Conservation (phyloP, 2,329 filamentous ascomycete species). For the Penicillium vulpinum region DNA sequence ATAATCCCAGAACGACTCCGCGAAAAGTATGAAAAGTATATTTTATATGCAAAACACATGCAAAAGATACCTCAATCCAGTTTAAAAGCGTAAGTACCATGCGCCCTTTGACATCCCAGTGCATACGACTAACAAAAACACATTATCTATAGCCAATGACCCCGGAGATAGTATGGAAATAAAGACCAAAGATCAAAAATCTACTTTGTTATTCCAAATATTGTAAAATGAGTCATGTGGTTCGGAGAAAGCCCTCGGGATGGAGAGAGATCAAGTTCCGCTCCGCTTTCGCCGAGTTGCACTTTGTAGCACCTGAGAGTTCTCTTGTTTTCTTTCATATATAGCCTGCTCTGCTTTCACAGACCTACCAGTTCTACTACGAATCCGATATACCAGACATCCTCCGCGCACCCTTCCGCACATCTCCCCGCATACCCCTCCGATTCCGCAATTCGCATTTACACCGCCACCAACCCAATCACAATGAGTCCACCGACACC, state of each 20-base stretch:
- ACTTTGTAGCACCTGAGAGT: not conserved
- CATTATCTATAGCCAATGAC: not conserved
- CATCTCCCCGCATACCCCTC: not conserved
- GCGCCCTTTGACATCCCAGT: not conserved
- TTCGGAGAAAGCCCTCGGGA: not conserved
- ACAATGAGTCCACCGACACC: constrained; percentile 29
- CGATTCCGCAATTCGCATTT: not conserved
- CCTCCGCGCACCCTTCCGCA: not conserved
- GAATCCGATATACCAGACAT: not conserved
- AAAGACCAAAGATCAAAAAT: too few species aligned
- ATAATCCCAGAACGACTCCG: too few species aligned
- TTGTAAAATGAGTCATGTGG: constrained; percentile 5
- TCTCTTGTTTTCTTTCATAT: not conserved
- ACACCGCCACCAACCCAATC: constrained; percentile 1
- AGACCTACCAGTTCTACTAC: not conserved
- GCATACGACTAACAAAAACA: not conserved
- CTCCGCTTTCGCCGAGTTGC: constrained; percentile 11
- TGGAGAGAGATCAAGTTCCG: not conserved
- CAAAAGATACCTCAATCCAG: not conserved
- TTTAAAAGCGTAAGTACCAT: not conserved
- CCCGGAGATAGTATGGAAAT: not conserved
- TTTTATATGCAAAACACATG: not conserved
- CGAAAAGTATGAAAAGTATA: not conserved
- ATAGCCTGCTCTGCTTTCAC: not conserved
- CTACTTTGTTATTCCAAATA: not conserved